Base-by-base conservation (phyloP, 2,329 filamentous ascomycete genomes). In the Sarocladium kiliense region DNA sequence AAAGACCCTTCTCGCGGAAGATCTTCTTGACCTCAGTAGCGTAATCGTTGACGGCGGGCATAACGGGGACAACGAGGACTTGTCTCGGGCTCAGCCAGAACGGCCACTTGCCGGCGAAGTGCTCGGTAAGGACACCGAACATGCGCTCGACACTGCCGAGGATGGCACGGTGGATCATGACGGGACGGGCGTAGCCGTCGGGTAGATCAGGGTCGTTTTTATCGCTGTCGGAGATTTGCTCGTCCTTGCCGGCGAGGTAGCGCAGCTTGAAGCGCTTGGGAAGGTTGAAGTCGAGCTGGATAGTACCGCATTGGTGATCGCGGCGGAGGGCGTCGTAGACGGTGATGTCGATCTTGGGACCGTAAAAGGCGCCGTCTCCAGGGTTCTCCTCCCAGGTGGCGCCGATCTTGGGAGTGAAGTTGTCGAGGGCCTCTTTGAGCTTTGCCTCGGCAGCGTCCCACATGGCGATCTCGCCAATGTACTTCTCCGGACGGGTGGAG, bases 281-380 rank as follows among this genome's bases (percentile, higher is more conserved):
- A 57, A 97, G 82, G 66, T 89, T 88, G 74, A 97, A 97, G 71
- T 91, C 91, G 67, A 96, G 88, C 74, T 97, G 93, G 62, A 97
- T 96, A 12, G 93, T 97, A 63, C 93, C 71, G 59, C 70, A 73
- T 63, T 73, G 70, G 59, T 69, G 67, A 55, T 72, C 89, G 68
- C 92, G 84, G 71, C 85, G 85, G 62, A 97, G 77, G 45, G 90
- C 90, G 72, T 97, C 93, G 53, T 86, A 87, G 66, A 99, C 92
- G 58, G 90, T 95, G 66, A 99, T 94, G 65, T 99, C 94, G 64
- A 97, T 96, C 82, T 99, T 99, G 53, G 94, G 94, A 1, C 94
- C 94, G 71, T 99, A 99, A 75, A 97, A 99, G 54, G 94, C 94
- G 67, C 94, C 94, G 64, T 99, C 94, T 56, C 93, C 94, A 58